phyloP scores from a whole-genome alignment of 768 basidiomycete species.

The Mycena rosella region DNA sequence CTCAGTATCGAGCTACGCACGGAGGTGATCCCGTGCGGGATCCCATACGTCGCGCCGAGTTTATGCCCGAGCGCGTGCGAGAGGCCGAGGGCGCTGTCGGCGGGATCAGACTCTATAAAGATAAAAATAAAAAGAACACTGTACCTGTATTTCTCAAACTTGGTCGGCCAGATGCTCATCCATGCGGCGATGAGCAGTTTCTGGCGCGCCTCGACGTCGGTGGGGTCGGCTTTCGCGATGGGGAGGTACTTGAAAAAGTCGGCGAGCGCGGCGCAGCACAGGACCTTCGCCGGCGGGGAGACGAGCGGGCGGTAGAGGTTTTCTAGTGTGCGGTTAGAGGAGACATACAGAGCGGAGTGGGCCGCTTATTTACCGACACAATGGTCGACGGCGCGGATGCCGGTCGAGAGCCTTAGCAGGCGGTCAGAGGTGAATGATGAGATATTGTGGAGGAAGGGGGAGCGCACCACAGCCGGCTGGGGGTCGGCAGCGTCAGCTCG shows the following conservation, averaged over 20 bases:
- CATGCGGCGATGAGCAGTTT: constrained; percentile 80
- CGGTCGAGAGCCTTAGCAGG: constrained; percentile 76
- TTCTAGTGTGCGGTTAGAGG: constrained; percentile 58
- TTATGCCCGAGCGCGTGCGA: constrained; percentile 83
- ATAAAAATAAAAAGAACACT: no score
- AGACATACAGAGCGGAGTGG: background rate
- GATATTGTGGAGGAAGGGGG: background rate
- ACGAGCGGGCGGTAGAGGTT: constrained; percentile 70
- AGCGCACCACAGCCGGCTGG: constrained; percentile 77
- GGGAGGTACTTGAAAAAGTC: constrained; percentile 85
- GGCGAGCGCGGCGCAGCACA: constrained; percentile 74
- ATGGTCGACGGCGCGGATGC: constrained; percentile 84
- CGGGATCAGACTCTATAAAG: no score
- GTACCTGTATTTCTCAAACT: constrained; percentile 70
- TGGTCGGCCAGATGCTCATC: constrained; percentile 84
- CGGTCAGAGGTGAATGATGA: constrained; percentile 21
- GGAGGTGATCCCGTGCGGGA: constrained; percentile 89
- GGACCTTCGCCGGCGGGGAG: constrained; percentile 69
- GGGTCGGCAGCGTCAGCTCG: constrained; percentile 78
- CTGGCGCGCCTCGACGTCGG: constrained; percentile 70
- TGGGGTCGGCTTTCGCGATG: constrained; percentile 68
- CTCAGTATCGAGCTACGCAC: no score
- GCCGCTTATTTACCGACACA: constrained; percentile 72
- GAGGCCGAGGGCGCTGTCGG: constrained; percentile 75
- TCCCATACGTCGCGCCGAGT: constrained; percentile 78